phyloP scores from a whole-genome alignment of 208 protist species.

The Blechomonas ayalai region DNA sequence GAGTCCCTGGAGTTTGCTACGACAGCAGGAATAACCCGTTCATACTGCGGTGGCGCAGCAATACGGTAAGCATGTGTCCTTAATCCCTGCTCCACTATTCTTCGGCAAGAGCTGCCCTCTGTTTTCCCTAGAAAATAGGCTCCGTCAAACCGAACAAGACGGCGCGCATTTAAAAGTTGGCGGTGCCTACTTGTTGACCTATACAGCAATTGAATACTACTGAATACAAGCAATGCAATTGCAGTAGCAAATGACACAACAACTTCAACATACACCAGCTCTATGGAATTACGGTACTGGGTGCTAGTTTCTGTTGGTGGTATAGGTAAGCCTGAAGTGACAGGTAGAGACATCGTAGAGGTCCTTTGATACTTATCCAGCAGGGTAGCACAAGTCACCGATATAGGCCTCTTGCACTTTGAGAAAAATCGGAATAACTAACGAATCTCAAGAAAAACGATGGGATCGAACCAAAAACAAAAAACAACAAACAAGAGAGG shows the following conservation, averaged over 20 bases:
- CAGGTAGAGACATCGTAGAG: no score
- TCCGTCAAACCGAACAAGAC: slow-evolving; percentile 69
- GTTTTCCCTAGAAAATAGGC: slow-evolving; percentile 62
- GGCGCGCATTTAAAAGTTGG: slow-evolving; percentile 41
- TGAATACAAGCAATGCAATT: slow-evolving; percentile 49
- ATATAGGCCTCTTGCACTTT: background rate
- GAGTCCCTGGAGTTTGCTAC: slow-evolving; percentile 61
- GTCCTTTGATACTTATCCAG: background rate
- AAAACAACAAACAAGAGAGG: slow-evolving; percentile 1
- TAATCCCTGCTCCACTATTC: slow-evolving; percentile 68
- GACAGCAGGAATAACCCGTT: slow-evolving; percentile 50
- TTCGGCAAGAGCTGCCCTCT: slow-evolving; percentile 20
- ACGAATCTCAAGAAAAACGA: background rate
- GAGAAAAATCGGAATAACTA: background rate
- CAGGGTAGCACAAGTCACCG: background rate
- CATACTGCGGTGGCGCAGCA: slow-evolving; percentile 48
- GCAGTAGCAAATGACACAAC: slow-evolving; percentile 69
- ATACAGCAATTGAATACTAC: slow-evolving; percentile 52
- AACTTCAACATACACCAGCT: slow-evolving; percentile 47
- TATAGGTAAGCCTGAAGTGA: background rate
- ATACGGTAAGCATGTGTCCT: slow-evolving; percentile 54
- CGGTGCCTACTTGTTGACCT: slow-evolving; percentile 38
- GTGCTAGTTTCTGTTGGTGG: background rate
- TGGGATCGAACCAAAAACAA: slow-evolving; percentile 3
- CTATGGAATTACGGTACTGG: background rate